phyloP scores from a whole-genome alignment of 1,284 basidiomycete species.

The Apiotrichum gamsii region DNA sequence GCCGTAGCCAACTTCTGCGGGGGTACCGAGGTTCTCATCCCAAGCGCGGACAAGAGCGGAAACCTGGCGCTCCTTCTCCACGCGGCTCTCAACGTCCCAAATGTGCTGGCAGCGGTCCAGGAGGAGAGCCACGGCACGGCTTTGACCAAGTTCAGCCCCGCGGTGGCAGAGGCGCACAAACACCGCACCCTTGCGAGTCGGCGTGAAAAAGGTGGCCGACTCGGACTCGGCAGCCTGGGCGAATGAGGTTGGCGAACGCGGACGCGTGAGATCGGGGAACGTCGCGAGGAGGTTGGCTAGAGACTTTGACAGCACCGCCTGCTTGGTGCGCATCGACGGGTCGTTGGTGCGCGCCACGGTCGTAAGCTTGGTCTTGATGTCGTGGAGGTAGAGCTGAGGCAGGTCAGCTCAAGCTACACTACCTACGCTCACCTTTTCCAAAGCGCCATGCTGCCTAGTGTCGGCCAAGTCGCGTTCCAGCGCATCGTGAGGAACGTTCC shows the following conservation, averaged over 20 bases:
- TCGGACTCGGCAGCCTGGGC: neutral
- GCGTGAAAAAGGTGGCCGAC: conserved; percentile 26
- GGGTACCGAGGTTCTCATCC: conserved; percentile 26
- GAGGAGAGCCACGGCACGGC: conserved; percentile 28
- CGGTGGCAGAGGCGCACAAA: conserved; percentile 24
- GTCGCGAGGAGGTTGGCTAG: conserved; percentile 19
- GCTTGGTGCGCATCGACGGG: conserved; percentile 21
- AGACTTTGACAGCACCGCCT: conserved; percentile 19
- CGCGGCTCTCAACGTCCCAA: conserved; percentile 35
- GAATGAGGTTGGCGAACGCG: conserved; percentile 8
- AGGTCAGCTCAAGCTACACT: neutral
- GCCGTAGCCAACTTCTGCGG: conserved; percentile 21
- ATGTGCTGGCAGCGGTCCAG: conserved; percentile 38
- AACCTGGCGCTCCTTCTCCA: conserved; percentile 36
- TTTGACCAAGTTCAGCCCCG: conserved; percentile 20
- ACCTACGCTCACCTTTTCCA: conserved; percentile 41
- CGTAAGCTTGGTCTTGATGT: conserved; percentile 32
- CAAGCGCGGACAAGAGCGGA: conserved; percentile 29
- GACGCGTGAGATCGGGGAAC: conserved; percentile 31
- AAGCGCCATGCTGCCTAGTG: conserved; percentile 23
- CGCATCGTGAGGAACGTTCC: conserved; percentile 27
- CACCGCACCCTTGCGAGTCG: conserved; percentile 28
- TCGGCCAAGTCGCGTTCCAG: conserved; percentile 32
- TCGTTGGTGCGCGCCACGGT: conserved; percentile 20
- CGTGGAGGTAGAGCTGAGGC: conserved; percentile 34